Conservation (phyloP, 306 rosid species). For the Senna tora region DNA sequence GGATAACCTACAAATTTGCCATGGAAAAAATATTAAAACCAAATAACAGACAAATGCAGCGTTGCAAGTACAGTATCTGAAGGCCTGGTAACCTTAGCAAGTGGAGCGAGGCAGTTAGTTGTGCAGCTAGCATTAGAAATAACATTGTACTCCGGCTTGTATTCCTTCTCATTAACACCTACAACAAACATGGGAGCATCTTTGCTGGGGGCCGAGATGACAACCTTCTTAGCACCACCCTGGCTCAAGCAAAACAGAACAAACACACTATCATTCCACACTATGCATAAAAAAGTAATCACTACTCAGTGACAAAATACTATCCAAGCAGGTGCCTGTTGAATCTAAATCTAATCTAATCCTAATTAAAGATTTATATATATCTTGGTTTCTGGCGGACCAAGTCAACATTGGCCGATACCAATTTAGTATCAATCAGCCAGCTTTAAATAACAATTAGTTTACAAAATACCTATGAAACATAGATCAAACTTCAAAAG, state of each 20-base stretch:
- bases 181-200: conserved; percentile 96
- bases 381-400: background rate
- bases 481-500: background rate
- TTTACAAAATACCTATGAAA: background rate
- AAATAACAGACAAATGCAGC: background rate
- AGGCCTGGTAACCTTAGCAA: conserved; percentile 59
- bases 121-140: conserved; percentile 90
- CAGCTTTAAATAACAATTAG: background rate
- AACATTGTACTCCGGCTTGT: conserved; percentile 60
- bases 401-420: no score
- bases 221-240: conserved; percentile 95
- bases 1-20: conserved; percentile 57
- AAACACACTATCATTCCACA: background rate
- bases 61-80: background rate
- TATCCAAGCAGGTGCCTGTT: background rate
- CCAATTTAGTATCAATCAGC: no score
- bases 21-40: background rate
- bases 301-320: background rate
- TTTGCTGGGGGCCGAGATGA: conserved; percentile 90
- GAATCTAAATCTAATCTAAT: background rate
- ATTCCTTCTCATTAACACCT: conserved; percentile 86
- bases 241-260: conserved; percentile 22
- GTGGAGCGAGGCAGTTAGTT: conserved; percentile 91
- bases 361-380: background rate
- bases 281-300: background rate